A percentile compares a stretch with the other conserved stretches of the same genome.
Evolutionary conservation across 257 asterid species (phyloP).

Genomic region (Solanum paucissectum): DNA sequence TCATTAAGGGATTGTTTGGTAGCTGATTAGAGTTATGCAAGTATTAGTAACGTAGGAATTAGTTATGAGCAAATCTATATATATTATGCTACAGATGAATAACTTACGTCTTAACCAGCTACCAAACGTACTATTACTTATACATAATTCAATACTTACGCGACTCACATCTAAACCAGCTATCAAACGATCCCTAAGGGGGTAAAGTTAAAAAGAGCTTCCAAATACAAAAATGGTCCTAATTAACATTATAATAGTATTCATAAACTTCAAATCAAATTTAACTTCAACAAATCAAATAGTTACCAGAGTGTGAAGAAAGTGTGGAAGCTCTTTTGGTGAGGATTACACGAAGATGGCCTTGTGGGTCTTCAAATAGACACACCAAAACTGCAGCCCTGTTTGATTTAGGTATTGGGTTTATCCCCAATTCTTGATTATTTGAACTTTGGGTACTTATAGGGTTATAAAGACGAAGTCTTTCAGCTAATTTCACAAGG

Average conservation of each 20-base stretch:
- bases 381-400: constrained; percentile 74
- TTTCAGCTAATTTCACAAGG: constrained; percentile 27
- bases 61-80: not conserved
- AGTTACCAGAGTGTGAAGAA: constrained; percentile 58
- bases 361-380: constrained; percentile 45
- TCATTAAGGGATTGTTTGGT: not conserved
- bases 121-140: not conserved
- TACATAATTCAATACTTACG: not conserved
- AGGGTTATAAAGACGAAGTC: constrained; percentile 25
- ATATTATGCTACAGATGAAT: not conserved
- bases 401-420: not conserved
- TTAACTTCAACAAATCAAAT: not conserved
- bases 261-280: not conserved
- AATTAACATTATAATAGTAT: not conserved
- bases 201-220: not conserved
- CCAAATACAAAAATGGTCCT: not conserved
- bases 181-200: not conserved
- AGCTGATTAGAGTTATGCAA: not conserved
- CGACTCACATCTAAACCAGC: not conserved
- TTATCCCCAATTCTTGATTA: not conserved
- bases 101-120: not conserved
- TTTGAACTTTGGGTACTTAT: not conserved
- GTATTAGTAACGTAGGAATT: fast-evolving
- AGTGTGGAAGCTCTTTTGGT: constrained; percentile 61
- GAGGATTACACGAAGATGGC: constrained; percentile 63